Evolutionary conservation across 106 monocot genomes (phyloP), one percentile per base, ranked within the genome.

Genomic region (Apostasia ramifera): DNA sequence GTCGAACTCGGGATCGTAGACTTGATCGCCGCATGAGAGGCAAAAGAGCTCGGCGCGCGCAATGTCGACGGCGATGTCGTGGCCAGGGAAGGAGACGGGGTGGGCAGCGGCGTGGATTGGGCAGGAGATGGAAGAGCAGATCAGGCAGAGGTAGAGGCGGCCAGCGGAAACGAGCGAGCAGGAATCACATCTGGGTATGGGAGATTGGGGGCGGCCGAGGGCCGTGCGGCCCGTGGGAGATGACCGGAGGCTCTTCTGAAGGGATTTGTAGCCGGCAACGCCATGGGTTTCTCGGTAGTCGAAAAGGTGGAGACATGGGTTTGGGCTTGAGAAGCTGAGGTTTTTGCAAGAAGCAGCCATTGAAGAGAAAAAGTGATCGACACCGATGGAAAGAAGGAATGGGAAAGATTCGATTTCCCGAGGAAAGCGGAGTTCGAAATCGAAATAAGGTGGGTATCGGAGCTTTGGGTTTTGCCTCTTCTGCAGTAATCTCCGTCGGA

Each of bases 11-110:
- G 63, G 66, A 54, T 88, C 88, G 39, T 84, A 88, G 43, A 88
- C 76, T 70, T 88, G 88, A 44, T 88, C 88, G 49, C n/a, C 47
- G 73, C 88, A 88, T 57, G 14, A 6, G 58, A 70, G 76, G 79
- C 88, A 88, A 73, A 84, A 88, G 57, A 88, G 79, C 77, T 88
- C 88, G 54, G 79, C 76, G 44, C 88, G 70, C 42, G 84, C 84
- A 6, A 84, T 43, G 67, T 88, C 88, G 40, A 84, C 76, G 54
- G 76, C 68, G 76, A 88, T 79, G 26, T 78, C 84, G 62, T 88
- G 88, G 8, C 81, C 81, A 4, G 53, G 52, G 13, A 68, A 55
- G 6, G 59, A 56, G 11, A n/a, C 15, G 7, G 71, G 8, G 53
- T 88, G 88, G 59, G 53, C 10, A 8, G 50, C 8, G 8, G 81